Base-by-base conservation (phyloP, 495 filamentous ascomycete genomes). In the Xylaria intraflava region DNA sequence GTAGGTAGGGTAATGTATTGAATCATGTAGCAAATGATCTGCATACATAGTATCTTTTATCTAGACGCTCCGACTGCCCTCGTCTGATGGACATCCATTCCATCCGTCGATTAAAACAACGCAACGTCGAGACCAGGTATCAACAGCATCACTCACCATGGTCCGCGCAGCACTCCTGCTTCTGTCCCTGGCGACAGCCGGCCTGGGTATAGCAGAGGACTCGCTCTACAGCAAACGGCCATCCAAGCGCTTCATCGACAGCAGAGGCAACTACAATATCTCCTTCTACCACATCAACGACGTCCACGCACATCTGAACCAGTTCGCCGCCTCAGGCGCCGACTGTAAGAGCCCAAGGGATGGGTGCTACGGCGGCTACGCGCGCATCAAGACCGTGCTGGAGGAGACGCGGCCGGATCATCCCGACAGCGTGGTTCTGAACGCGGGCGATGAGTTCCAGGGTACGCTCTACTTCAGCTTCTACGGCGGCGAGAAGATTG, bases 261-360 rank as follows among this genome's bases (percentile, higher is more conserved):
- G 60, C 8, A 58, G 70, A 2, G 75, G 75, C 42, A 73, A 81
- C 56, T 81, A 76, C 62, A 81, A 81, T 53, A 77, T 82, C 41
- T 79, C 78, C 20, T 79, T 83, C 64, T 83, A 81, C 61, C 80
- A 83, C 60, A 67, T 83, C 65, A 83, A 83, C 60, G 80, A 83
- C 58, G 80, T 83, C 0, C 80, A 83, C 55, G 74, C 78, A 27
- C 79, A 81, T 56, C 68, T 83, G 7, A 80, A 83, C 56, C 58
- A 83, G 62, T 83, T 79, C 60, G 67, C 74, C 9, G 68, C 72
- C 22, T 76, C 76, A 0, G 80, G 80, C 22, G 72, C 77, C 8
- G 78, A 82, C 56, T 82, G 80, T 64, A 70, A 70, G 0, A 52
- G 66, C 22, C 72, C 76, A 1, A 62, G 69, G 22, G 65, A 66